These are phyloP conservation scores for Cephalotrichum gorgonifer DNA, from an alignment of 2,329 filamentous ascomycete genomes.

Conservation along the genomic window DNA sequence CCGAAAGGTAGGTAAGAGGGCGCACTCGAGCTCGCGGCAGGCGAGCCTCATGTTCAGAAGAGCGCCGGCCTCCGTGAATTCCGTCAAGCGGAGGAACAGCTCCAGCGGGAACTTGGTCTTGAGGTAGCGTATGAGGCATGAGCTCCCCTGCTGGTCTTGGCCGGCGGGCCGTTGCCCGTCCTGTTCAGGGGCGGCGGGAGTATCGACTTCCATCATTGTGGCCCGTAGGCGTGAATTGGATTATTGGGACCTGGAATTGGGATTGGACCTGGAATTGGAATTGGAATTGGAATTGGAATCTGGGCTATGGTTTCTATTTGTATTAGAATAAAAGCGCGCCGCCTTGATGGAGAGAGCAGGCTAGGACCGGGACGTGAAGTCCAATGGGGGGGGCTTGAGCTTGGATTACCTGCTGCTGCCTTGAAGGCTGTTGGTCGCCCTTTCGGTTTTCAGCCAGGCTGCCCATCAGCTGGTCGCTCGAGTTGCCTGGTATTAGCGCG, in stretches of 20 bases:
- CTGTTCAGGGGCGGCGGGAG: neutral
- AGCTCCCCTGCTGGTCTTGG: neutral
- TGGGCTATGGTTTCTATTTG: neutral
- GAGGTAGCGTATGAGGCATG: slow-evolving; percentile 2
- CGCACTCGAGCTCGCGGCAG: slow-evolving; percentile 2
- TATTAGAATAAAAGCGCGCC: neutral
- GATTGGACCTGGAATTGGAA: neutral
- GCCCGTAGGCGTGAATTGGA: neutral
- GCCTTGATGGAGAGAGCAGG: neutral
- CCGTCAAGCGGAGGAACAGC: slow-evolving; percentile 2
- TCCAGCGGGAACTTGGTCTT: slow-evolving; percentile 3
- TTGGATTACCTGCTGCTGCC: neutral
- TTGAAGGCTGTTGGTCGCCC: too few species aligned
- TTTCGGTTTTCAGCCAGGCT: too few species aligned
- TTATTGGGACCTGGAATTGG: neutral
- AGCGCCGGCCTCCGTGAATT: neutral
- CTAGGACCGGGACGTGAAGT: neutral
- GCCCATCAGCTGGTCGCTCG: too few species aligned
- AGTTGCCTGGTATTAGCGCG: too few species aligned
- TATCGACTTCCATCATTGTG: neutral
- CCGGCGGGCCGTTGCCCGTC: too few species aligned
- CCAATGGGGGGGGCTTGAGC: neutral
- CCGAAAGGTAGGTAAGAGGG: neutral
- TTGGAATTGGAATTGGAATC: neutral
- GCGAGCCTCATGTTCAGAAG: neutral